A percentile compares a stretch with the other conserved stretches of the same genome.
Evolutionary conservation across 441 rosid genomes (phyloP).

Genomic region (Geranium incanum): DNA sequence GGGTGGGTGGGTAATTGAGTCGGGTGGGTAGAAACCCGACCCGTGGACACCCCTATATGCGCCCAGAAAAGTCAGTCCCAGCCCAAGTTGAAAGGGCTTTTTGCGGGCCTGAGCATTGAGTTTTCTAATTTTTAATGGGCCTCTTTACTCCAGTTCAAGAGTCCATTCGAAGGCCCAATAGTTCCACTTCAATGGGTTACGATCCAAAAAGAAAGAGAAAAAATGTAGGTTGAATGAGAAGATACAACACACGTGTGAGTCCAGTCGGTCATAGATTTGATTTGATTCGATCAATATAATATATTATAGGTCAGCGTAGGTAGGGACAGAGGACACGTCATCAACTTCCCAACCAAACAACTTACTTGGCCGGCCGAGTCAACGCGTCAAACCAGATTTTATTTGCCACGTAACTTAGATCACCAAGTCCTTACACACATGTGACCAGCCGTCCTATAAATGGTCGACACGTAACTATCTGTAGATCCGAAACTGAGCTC

Average conservation of each 20-base stretch:
- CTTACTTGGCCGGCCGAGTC: background rate
- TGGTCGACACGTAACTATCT: background rate
- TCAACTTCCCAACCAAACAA: background rate
- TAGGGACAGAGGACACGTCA: background rate
- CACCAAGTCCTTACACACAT: background rate
- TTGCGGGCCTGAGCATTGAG: no score
- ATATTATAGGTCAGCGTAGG: background rate
- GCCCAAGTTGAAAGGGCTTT: no score
- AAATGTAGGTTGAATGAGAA: background rate
- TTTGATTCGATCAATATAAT: no score
- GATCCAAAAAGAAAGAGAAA: no score
- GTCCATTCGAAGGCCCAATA: background rate
- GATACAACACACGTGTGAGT: background rate
- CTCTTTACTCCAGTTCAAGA: no score
- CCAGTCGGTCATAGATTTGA: background rate
- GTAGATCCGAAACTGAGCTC: no score
- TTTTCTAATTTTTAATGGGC: no score
- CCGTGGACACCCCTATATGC: no score
- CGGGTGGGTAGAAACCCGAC: no score
- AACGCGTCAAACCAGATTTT: background rate
- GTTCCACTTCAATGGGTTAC: background rate
- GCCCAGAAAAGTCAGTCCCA: no score
- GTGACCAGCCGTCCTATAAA: background rate
- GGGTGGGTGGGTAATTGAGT: no score
- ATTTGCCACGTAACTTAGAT: background rate